phyloP scores from a whole-genome alignment of 192 early-diverging fungal species.

The Linnemannia schmuckeri region DNA sequence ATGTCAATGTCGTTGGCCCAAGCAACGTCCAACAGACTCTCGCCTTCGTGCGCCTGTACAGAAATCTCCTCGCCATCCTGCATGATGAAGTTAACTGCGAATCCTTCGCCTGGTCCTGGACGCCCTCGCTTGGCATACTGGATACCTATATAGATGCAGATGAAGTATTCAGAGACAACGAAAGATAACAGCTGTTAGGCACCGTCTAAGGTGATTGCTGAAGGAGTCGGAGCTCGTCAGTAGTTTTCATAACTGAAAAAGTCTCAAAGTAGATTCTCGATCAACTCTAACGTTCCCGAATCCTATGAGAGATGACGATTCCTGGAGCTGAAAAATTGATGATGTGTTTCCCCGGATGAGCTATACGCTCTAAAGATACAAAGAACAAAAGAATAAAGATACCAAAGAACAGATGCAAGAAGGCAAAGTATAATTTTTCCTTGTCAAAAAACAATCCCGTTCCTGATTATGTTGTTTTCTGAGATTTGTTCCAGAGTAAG shows the following conservation, averaged over 20 bases:
- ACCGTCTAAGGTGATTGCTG: neutral
- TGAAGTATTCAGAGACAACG: neutral
- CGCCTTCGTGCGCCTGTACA: constrained; percentile 86
- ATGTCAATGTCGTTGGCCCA: constrained; percentile 94
- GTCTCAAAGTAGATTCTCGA: neutral
- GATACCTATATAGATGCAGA: constrained; percentile 11
- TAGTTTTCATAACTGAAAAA: neutral
- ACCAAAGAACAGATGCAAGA: neutral
- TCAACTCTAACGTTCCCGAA: neutral
- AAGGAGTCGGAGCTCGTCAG: neutral
- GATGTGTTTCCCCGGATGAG: neutral
- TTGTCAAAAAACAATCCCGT: neutral
- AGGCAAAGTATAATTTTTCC: neutral
- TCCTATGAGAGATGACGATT: neutral
- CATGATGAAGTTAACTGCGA: constrained; percentile 84
- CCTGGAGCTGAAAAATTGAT: neutral
- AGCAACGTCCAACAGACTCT: constrained; percentile 92
- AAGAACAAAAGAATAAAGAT: neutral
- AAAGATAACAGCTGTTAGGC: neutral
- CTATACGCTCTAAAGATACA: neutral
- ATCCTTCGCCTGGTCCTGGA: constrained; percentile 46
- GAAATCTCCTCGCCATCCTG: constrained; percentile 85
- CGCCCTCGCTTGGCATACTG: constrained; percentile 35
- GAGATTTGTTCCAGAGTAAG: neutral
- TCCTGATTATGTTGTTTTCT: neutral